Conservation (phyloP, 208 protist genomes). For the Acanthamoeba healyi region DNA sequence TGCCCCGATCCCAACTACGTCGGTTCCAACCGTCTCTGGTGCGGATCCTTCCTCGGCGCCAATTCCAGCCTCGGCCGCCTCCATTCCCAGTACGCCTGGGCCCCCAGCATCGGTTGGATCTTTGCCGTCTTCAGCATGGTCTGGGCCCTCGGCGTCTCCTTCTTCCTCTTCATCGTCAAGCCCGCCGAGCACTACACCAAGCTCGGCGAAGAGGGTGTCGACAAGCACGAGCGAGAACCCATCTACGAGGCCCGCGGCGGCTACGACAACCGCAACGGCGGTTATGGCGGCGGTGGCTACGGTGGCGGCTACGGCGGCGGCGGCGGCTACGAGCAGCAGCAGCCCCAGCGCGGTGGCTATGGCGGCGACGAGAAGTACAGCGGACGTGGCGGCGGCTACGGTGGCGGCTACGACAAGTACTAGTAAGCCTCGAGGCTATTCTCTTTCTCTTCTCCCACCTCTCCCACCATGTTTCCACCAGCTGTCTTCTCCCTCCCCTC, state of each 20-base stretch:
- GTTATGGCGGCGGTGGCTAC: neutral
- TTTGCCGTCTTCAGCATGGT: slow-evolving; percentile 62
- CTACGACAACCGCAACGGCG: neutral
- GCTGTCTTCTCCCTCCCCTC: neutral
- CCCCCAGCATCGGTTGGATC: slow-evolving; percentile 56
- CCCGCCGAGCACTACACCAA: slow-evolving; percentile 20
- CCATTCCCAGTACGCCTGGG: slow-evolving; percentile 62
- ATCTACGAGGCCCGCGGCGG: neutral
- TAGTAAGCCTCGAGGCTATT: neutral
- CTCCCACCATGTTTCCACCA: neutral
- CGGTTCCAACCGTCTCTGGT: slow-evolving; percentile 54
- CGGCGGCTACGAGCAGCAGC: neutral
- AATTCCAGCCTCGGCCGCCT: slow-evolving; percentile 55
- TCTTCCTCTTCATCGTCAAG: slow-evolving; percentile 72
- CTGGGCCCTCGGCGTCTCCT: slow-evolving; percentile 58
- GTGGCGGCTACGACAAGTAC: slow-evolving; percentile 3
- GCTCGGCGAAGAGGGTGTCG: slow-evolving; percentile 33
- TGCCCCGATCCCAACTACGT: slow-evolving; percentile 64
- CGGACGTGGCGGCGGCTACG: neutral
- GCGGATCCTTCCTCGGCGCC: slow-evolving; percentile 55
- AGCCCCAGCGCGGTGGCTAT: neutral
- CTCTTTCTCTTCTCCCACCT: neutral
- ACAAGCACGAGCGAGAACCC: slow-evolving; percentile 16
- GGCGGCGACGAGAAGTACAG: neutral
- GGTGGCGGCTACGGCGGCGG: neutral